Conservation (phyloP, 1,284 basidiomycete genomes). For the Cronartium ribicola region DNA sequence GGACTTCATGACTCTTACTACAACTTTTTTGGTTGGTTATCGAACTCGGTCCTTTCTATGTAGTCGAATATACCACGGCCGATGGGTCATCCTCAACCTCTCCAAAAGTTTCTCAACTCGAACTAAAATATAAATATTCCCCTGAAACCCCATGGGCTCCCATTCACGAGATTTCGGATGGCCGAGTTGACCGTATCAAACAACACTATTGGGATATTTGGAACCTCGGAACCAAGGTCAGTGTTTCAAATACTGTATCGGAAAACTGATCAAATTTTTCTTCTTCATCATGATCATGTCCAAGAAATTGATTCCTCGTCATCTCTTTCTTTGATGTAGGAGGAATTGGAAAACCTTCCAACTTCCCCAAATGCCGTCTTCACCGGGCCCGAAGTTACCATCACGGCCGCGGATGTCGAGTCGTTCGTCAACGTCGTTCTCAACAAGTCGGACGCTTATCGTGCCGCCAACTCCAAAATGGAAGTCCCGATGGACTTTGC, state of each 20-base stretch:
- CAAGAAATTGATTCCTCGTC: neutral
- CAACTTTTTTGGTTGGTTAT: no score
- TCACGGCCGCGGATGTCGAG: conserved; percentile 72
- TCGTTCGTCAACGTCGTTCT: conserved; percentile 81
- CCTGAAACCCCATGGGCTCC: conserved; percentile 42
- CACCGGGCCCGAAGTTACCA: conserved; percentile 73
- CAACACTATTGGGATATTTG: conserved; percentile 77
- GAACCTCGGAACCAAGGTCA: conserved; percentile 66
- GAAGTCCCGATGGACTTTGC: conserved; percentile 97
- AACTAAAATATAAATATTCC: conserved; percentile 37
- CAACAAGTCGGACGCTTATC: conserved; percentile 64
- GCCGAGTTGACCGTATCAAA: conserved; percentile 27
- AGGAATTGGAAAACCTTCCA: conserved; percentile 65
- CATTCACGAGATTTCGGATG: conserved; percentile 33
- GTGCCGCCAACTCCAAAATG: conserved; percentile 63
- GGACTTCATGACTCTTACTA: no score
- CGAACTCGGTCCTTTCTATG: no score
- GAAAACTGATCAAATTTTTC: neutral
- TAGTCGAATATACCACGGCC: conserved; percentile 29
- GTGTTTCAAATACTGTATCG: neutral
- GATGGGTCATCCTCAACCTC: neutral
- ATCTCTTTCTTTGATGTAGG: conserved; percentile 51
- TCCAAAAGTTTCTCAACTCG: conserved; percentile 30
- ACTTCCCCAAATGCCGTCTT: conserved; percentile 67
- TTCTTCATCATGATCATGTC: conserved; percentile 10